Conservation (phyloP, 495 filamentous ascomycete species). For the Penicillium flavigenum region DNA sequence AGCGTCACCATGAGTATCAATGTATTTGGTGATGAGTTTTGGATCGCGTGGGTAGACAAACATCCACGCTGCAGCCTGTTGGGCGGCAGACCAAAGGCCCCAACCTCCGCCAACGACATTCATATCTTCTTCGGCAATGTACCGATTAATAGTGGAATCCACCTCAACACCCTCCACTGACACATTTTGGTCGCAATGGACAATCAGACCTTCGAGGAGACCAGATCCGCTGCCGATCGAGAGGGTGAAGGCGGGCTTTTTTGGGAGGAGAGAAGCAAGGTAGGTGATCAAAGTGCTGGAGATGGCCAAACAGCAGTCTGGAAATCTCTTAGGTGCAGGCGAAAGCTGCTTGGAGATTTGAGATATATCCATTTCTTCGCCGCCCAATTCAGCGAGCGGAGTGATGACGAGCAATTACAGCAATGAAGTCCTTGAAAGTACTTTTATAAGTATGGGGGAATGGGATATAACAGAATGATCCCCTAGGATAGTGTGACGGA, state of each 20-base stretch:
- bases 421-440: too few species aligned
- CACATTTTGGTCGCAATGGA: slow-evolving; percentile 23
- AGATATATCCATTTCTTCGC: slow-evolving; percentile 29
- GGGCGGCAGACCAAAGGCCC: slow-evolving; percentile 35
- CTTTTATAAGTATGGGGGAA: too few species aligned
- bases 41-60: slow-evolving; percentile 58
- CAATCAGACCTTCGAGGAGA: slow-evolving; percentile 51
- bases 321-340: slow-evolving; percentile 26
- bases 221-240: slow-evolving; percentile 58
- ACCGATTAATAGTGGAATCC: slow-evolving; percentile 41
- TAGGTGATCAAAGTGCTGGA: slow-evolving; percentile 41
- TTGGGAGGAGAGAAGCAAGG: slow-evolving; percentile 41
- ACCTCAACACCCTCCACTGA: slow-evolving; percentile 50
- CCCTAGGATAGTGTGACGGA: too few species aligned
- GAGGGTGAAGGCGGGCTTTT: slow-evolving; percentile 39
- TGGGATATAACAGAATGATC: too few species aligned
- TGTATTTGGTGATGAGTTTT: slow-evolving; percentile 44
- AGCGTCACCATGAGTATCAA: slow-evolving; percentile 29
- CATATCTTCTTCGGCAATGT: slow-evolving; percentile 44
- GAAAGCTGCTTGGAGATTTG: slow-evolving; percentile 24
- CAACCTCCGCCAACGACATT: slow-evolving; percentile 46
- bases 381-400: too few species aligned
- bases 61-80: slow-evolving; percentile 47
- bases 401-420: too few species aligned
- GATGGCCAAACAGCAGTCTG: slow-evolving; percentile 51